Evolutionary conservation across 495 filamentous ascomycete genomes (phyloP).

Genomic region (Hyaloscypha bicolor): DNA sequence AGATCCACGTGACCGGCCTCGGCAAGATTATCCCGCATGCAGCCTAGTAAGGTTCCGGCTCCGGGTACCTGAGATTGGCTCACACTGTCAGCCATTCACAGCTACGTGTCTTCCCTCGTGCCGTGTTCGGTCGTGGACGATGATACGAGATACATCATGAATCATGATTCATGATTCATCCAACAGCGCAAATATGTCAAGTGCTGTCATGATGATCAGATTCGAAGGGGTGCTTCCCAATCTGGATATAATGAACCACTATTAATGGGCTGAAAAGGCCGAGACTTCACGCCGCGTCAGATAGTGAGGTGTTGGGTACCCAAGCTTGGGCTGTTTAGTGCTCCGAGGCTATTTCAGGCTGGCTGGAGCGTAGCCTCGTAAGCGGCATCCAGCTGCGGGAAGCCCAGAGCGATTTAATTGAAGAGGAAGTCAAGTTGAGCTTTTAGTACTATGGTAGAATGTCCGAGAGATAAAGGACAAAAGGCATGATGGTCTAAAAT

Average conservation of each 20-base stretch:
- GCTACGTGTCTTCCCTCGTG: neutral
- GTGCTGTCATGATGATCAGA: neutral
- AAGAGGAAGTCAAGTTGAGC: neutral
- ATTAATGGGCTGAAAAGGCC: conserved; percentile 11
- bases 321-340: neutral
- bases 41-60: neutral
- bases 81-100: neutral
- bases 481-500: neutral
- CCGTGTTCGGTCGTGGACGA: neutral
- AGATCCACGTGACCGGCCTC: neutral
- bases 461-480: neutral
- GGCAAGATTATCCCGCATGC: neutral
- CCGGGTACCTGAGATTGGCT: neutral
- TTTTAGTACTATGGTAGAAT: neutral
- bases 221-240: neutral
- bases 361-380: neutral
- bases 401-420: neutral
- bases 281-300: neutral
- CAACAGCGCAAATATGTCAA: too few relatives aligned
- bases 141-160: neutral
- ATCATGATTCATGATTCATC: too few relatives aligned
- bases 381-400: neutral
- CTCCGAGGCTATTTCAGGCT: neutral
- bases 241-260: neutral
- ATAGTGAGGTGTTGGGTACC: conserved; percentile 4